phyloP scores from a whole-genome alignment of 805 yeast genomes.

The Candida jianshihensis region DNA sequence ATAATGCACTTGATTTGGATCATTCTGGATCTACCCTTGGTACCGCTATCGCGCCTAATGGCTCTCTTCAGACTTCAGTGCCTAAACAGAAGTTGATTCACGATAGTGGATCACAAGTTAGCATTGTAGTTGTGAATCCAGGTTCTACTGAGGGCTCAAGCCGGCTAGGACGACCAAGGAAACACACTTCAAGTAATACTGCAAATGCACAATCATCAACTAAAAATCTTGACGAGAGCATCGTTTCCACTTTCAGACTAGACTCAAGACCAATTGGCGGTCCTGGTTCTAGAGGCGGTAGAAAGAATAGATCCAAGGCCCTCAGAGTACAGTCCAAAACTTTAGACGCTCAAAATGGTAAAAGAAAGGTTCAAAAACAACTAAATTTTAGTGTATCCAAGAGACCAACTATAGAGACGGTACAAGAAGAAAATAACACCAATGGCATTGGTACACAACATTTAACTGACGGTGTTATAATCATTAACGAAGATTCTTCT shows the following conservation, averaged over 20 bases:
- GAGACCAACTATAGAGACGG: background rate
- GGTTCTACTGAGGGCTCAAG: conserved; percentile 17
- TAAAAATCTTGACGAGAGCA: conserved; percentile 16
- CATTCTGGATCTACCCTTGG: background rate
- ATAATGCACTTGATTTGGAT: conserved; percentile 5
- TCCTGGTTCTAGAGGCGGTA: conserved; percentile 24
- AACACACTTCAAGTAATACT: conserved; percentile 1
- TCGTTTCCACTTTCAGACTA: conserved; percentile 20
- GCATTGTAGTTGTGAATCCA: conserved; percentile 23
- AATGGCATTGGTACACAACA: background rate
- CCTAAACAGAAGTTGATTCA: conserved; percentile 20
- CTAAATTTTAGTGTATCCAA: conserved; percentile 6
- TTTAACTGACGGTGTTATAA: background rate
- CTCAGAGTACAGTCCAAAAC: background rate
- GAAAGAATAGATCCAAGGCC: conserved; percentile 3
- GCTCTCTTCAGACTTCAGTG: background rate
- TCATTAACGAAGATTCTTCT: background rate
- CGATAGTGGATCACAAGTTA: conserved; percentile 17
- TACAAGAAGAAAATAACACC: no score
- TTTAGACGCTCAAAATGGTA: background rate
- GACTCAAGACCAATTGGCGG: conserved; percentile 21
- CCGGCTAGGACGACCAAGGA: conserved; percentile 23
- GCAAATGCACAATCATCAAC: conserved; percentile 6
- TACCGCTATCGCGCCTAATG: background rate
- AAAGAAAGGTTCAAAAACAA: conserved; percentile 6